These are phyloP conservation scores for Saturnispora hagleri DNA, from an alignment of 805 yeast species.

Conservation along the genomic window DNA sequence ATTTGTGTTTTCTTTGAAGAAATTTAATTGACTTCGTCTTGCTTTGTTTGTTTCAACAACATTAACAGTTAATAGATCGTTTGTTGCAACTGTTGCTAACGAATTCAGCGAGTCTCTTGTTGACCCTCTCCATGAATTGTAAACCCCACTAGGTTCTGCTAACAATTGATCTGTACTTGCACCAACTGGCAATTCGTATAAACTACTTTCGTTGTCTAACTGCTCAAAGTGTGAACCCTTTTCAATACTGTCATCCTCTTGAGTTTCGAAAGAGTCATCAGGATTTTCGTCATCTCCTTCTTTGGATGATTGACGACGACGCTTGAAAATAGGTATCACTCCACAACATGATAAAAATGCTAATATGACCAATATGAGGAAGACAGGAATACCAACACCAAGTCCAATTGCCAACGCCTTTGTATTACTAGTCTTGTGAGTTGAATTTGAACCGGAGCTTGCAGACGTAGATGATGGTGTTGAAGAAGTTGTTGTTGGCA, in stretches of 20 bases:
- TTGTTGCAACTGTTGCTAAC: conserved; percentile 76
- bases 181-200: background rate
- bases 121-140: conserved; percentile 54
- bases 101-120: conserved; percentile 60
- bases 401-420: conserved; percentile 77
- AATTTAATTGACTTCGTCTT: conserved; percentile 28
- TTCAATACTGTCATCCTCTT: conserved; percentile 5
- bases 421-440: conserved; percentile 13
- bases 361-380: conserved; percentile 38
- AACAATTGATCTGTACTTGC: conserved; percentile 32
- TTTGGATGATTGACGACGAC: conserved; percentile 31
- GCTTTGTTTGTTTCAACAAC: conserved; percentile 52
- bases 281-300: conserved; percentile 23
- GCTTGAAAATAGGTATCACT: conserved; percentile 14
- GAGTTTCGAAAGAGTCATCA: conserved; percentile 20
- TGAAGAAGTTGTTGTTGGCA: conserved; percentile 17
- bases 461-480: conserved; percentile 21
- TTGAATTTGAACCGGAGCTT: conserved; percentile 13
- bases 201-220: conserved; percentile 31
- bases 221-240: conserved; percentile 45
- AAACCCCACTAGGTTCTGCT: conserved; percentile 21
- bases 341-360: conserved; percentile 50
- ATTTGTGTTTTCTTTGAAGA: conserved; percentile 9
- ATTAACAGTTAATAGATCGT: conserved; percentile 70
- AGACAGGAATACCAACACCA: conserved; percentile 76